Evolutionary conservation across 441 rosid genomes (phyloP).

Genomic region (Bruguiera hainesii): DNA sequence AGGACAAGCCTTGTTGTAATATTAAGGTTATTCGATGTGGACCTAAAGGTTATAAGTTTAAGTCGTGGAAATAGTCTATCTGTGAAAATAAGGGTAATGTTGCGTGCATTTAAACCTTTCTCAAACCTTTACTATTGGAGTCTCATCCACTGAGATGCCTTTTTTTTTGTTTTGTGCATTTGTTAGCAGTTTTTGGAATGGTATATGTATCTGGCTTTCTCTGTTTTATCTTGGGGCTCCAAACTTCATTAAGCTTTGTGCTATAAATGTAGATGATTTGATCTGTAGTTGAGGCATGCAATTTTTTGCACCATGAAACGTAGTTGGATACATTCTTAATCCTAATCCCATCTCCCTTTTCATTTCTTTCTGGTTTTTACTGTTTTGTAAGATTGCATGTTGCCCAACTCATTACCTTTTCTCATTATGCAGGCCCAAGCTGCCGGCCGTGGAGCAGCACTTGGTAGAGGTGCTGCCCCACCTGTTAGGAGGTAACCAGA

Average conservation of each 20-base stretch:
- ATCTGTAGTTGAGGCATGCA: not conserved
- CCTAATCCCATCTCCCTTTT: not conserved
- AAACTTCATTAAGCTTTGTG: not conserved
- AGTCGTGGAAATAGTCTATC: too few species aligned
- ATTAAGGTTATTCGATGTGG: too few species aligned
- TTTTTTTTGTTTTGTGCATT: too few species aligned
- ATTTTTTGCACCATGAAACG: not conserved
- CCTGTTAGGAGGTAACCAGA: constrained; percentile 64
- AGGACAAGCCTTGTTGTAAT: too few species aligned
- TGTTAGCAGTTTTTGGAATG: too few species aligned
- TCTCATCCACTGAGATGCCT: too few species aligned
- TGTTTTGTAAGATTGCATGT: constrained; percentile 7
- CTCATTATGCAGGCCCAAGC: constrained; percentile 54
- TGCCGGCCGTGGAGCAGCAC: constrained; percentile 73
- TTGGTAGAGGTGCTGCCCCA: constrained; percentile 74
- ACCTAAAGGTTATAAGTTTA: too few species aligned
- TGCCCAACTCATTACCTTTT: not conserved
- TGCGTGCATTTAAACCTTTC: too few species aligned
- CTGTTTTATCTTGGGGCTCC: too few species aligned
- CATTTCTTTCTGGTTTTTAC: not conserved
- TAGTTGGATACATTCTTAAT: not conserved
- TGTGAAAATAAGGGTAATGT: too few species aligned
- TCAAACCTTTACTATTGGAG: too few species aligned
- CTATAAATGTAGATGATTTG: not conserved
- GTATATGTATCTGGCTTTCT: too few species aligned